Evolutionary conservation across 805 yeast species (phyloP).

Genomic region (Kazachstania taianensis): DNA sequence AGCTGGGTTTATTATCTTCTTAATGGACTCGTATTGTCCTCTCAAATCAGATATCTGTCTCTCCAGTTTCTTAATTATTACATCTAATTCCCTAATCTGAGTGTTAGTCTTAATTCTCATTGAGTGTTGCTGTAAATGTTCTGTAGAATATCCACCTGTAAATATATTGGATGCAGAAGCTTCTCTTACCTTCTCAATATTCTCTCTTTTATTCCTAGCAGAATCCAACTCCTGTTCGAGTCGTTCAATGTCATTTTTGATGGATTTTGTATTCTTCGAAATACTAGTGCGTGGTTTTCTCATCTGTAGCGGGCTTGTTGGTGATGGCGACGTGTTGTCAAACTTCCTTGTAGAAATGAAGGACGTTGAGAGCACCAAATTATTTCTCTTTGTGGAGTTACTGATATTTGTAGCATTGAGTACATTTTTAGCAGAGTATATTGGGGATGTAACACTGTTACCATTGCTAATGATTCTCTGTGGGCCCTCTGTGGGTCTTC

Average conservation of each 20-base stretch:
- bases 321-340: slow-evolving; percentile 19
- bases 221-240: slow-evolving; percentile 16
- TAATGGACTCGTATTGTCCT: slow-evolving; percentile 15
- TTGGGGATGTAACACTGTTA: slow-evolving; percentile 3
- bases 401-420: slow-evolving; percentile 3
- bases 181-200: slow-evolving; percentile 19
- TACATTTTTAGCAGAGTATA: slow-evolving; percentile 2
- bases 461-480: background rate
- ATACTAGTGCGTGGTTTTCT: slow-evolving; percentile 18
- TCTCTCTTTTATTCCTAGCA: slow-evolving; percentile 17
- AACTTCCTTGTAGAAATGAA: slow-evolving; percentile 24
- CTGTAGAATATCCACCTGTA: slow-evolving; percentile 28
- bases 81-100: slow-evolving; percentile 25
- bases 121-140: slow-evolving; percentile 29
- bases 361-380: slow-evolving; percentile 27
- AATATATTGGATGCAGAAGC: slow-evolving; percentile 25
- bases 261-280: slow-evolving; percentile 13
- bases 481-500: background rate
- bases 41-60: slow-evolving; percentile 18
- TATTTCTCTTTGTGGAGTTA: slow-evolving; percentile 10
- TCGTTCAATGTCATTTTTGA: slow-evolving; percentile 18
- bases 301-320: slow-evolving; percentile 22
- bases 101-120: slow-evolving; percentile 26
- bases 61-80: slow-evolving; percentile 22
- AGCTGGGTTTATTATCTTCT: slow-evolving; percentile 1